Percentiles rank a stretch among this genome's conserved stretches.
These are phyloP conservation scores for Exsudoporus floridanus DNA, from an alignment of 1,284 basidiomycete species.

Conservation along the genomic window DNA sequence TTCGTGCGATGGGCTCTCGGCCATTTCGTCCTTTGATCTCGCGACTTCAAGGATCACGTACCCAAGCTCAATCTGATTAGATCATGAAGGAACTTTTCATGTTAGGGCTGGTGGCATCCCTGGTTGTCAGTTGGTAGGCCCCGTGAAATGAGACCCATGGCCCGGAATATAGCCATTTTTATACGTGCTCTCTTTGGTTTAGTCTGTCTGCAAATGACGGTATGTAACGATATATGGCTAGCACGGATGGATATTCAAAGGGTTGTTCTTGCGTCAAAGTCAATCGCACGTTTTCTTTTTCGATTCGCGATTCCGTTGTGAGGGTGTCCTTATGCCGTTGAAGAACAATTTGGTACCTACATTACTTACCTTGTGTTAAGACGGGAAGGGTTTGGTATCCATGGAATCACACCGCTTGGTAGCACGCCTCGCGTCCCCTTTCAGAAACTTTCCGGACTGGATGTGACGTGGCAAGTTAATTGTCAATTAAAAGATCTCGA, in stretches of 20 bases:
- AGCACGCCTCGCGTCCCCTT: background rate
- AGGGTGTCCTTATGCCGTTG: background rate
- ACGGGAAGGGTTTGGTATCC: background rate
- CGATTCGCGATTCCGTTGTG: background rate
- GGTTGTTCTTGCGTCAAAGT: background rate
- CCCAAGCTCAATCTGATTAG: background rate
- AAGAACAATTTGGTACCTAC: background rate
- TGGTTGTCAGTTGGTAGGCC: background rate
- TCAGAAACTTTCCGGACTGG: background rate
- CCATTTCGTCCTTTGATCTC: background rate
- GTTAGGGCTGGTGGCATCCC: slow-evolving; percentile 8
- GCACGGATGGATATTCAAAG: background rate
- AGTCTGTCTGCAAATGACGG: background rate
- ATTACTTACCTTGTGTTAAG: too few relatives aligned
- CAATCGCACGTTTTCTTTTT: background rate
- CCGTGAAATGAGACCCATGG: background rate
- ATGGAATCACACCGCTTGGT: background rate
- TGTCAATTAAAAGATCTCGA: background rate
- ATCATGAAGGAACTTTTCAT: background rate
- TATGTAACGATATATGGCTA: background rate
- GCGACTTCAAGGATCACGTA: background rate
- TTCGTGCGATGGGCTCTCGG: too few relatives aligned
- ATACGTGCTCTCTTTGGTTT: background rate
- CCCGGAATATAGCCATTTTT: background rate
- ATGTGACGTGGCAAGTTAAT: background rate